Base-by-base conservation (phyloP, 805 yeast genomes). In the Candida sakaeoensis region DNA sequence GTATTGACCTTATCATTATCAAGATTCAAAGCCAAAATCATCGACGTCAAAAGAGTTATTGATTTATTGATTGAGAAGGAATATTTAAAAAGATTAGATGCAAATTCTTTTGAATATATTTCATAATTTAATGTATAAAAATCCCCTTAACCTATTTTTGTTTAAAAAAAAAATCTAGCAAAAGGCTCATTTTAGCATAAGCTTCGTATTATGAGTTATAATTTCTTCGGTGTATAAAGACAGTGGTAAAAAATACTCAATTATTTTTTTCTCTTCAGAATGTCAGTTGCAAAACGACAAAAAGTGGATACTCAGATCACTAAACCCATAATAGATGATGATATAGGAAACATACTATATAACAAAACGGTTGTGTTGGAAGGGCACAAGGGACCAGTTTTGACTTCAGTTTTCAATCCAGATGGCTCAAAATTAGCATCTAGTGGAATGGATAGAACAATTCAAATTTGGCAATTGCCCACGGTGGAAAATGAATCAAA, bases 21-120 rank as follows among this genome's bases (percentile, higher is more conserved):
- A 36, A 74, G 98, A 51, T 91, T 93, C 70, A 79, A 75, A 51
- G 96, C 98, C 4, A 80, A 82, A 43, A 81, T 89, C 26, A 75
- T 87, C 10, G 95, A 89, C 55, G 83, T 91, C 53, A 91, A 91
- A 68, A 77, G 80, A 53, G 88, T 90, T 24, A 85, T 91, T 45
- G 95, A 87, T 55, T 75, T 73, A 33, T 76, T 91, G 57, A 84
- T 91, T 36, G 96, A 90, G 46, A 81, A 81, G 60, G 95, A 87
- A 53, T 91, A 87, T 58, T 63, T 91, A 46, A 80, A 80, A 51
- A 80, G 99, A 58, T 72, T 80, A 43, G 85, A 79, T 31, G 82
- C 81, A 39, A 80, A 79, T 51, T 74, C 82, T 23, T 89, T 88
- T 54, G 85, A 83, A 53, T 91, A 91, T 57, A 65, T 90, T 5